Conservation (phyloP, 805 yeast species). For the Ogataea naganishii region DNA sequence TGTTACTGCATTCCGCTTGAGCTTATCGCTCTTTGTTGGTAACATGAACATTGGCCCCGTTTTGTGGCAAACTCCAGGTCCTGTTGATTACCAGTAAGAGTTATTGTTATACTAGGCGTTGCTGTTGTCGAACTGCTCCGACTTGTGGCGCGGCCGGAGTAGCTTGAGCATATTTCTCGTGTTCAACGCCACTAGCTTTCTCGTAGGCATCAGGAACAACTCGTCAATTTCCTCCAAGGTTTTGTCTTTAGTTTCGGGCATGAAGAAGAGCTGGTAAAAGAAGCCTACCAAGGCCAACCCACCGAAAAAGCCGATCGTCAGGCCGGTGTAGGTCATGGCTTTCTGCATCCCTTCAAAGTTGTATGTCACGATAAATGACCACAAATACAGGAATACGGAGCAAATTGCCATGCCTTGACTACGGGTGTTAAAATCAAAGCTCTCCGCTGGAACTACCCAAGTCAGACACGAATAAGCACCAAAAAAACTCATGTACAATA, state of each 20-base stretch:
- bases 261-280: slow-evolving; percentile 44
- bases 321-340: slow-evolving; percentile 53
- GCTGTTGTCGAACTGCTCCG: too few species aligned
- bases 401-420: slow-evolving; percentile 59
- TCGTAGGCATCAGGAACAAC: slow-evolving; percentile 42
- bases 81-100: too few species aligned
- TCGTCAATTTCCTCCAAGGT: slow-evolving; percentile 68
- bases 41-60: too few species aligned
- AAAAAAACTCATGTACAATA: slow-evolving; percentile 56
- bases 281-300: slow-evolving; percentile 55
- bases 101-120: too few species aligned
- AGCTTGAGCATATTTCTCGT: slow-evolving; percentile 13
- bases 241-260: slow-evolving; percentile 67
- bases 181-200: slow-evolving; percentile 27
- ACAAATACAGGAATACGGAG: slow-evolving; percentile 45
- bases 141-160: too few species aligned
- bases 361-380: slow-evolving; percentile 58
- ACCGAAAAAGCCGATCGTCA: slow-evolving; percentile 59
- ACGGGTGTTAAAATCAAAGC: slow-evolving; percentile 49
- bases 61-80: too few species aligned
- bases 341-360: slow-evolving; percentile 49
- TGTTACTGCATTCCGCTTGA: too few species aligned
- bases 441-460: slow-evolving; percentile 63
- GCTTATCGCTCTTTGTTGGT: too few species aligned
- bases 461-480: slow-evolving; percentile 61